These are phyloP conservation scores for Colletotrichum graminicola DNA, from an alignment of 2,329 filamentous ascomycete genomes.

Conservation along the genomic window DNA sequence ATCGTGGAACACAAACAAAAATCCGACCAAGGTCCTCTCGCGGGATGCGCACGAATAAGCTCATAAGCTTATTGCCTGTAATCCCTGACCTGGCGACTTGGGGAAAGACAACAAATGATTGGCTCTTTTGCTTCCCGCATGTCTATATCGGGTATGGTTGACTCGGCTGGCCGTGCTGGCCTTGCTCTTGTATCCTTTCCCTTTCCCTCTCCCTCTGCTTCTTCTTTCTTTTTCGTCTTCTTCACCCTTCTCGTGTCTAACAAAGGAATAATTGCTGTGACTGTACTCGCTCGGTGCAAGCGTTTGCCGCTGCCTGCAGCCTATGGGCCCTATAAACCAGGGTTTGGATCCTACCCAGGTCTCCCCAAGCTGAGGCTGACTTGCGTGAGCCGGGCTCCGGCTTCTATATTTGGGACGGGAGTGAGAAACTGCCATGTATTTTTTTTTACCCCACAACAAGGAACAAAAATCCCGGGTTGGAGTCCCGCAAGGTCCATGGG, in stretches of 20 bases:
- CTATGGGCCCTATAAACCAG: neutral
- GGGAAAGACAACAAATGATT: neutral
- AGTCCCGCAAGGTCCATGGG: neutral
- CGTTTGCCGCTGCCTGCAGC: slow-evolving; percentile 1
- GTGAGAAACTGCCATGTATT: neutral
- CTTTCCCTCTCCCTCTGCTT: neutral
- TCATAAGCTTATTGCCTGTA: slow-evolving; percentile 11
- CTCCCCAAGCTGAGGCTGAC: neutral
- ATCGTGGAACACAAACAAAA: neutral
- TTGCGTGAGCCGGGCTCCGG: neutral
- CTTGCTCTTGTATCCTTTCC: neutral
- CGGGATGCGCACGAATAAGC: slow-evolving; percentile 17
- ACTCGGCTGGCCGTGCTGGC: neutral
- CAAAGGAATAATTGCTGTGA: neutral
- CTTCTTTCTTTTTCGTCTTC: neutral
- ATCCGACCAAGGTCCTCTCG: neutral
- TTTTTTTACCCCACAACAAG: neutral
- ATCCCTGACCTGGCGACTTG: neutral
- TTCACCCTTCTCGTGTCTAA: neutral
- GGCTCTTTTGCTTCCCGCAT: neutral
- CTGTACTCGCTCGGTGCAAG: neutral
- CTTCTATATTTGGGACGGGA: slow-evolving; percentile 16
- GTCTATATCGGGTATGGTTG: neutral
- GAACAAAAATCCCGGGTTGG: neutral
- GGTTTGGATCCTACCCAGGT: neutral